A percentile compares a stretch with the other conserved stretches of the same genome.
Conservation (phyloP, 331 rosid genomes). For the Ulmus americana region DNA sequence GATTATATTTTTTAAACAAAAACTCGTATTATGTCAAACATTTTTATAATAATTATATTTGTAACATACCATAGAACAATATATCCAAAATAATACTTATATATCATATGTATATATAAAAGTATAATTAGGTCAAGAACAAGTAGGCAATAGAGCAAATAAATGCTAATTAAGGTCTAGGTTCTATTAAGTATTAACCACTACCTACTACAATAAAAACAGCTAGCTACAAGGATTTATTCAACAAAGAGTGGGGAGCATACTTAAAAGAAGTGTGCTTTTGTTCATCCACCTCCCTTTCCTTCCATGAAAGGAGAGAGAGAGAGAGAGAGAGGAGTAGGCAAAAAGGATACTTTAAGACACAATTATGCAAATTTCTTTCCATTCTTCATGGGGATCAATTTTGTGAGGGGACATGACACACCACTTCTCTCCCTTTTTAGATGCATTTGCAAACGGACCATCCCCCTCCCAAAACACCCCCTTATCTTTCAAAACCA, state of each 20-base stretch:
- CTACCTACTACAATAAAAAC: slow-evolving; percentile 32
- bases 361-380: slow-evolving; percentile 62
- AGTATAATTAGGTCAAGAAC: slow-evolving; percentile 4
- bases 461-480: slow-evolving; percentile 29
- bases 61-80: too few relatives aligned
- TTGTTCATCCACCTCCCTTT: slow-evolving; percentile 43
- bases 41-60: too few relatives aligned
- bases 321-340: slow-evolving; percentile 31
- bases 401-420: slow-evolving; percentile 50
- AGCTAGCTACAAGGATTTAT: slow-evolving; percentile 15
- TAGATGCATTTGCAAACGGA: slow-evolving; percentile 68
- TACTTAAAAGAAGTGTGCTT: slow-evolving; percentile 29
- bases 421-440: slow-evolving; percentile 53
- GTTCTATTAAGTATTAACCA: slow-evolving; percentile 46
- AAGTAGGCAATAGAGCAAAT: slow-evolving; percentile 32
- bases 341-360: slow-evolving; percentile 37
- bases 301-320: slow-evolving; percentile 25
- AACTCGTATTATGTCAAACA: too few relatives aligned
- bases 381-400: slow-evolving; percentile 61
- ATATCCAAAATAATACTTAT: too few relatives aligned
- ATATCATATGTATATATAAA: too few relatives aligned
- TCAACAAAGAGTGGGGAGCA: slow-evolving; percentile 46
- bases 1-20: too few relatives aligned
- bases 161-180: slow-evolving; percentile 33
- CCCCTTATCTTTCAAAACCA: slow-evolving; percentile 39